Evolutionary conservation across 2,329 filamentous ascomycete species (phyloP).

Genomic region (Zasmidium cellare): DNA sequence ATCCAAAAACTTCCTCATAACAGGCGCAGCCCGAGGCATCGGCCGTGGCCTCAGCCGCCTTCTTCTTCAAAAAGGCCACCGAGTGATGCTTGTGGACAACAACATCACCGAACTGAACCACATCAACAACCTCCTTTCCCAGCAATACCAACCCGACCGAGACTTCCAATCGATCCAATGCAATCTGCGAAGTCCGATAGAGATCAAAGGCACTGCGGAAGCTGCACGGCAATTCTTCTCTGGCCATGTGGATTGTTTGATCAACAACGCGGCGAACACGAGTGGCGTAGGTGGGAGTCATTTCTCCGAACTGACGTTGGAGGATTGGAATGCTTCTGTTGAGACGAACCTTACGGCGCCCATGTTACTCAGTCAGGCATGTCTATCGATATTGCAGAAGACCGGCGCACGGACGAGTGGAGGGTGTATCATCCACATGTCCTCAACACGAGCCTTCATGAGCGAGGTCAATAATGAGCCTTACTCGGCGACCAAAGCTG

Average conservation of each 20-base stretch:
- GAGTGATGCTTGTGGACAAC: slow-evolving; percentile 43
- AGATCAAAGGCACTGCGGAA: slow-evolving; percentile 33
- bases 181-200: slow-evolving; percentile 29
- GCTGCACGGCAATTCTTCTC: slow-evolving; percentile 37
- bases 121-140: slow-evolving; percentile 31
- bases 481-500: slow-evolving; percentile 53
- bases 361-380: slow-evolving; percentile 30
- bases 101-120: slow-evolving; percentile 41
- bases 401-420: slow-evolving; percentile 16
- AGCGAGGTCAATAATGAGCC: slow-evolving; percentile 52
- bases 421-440: slow-evolving; percentile 47
- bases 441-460: slow-evolving; percentile 52
- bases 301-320: slow-evolving; percentile 36
- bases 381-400: slow-evolving; percentile 30
- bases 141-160: slow-evolving; percentile 12
- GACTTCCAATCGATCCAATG: slow-evolving; percentile 26
- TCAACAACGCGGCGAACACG: slow-evolving; percentile 47
- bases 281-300: slow-evolving; percentile 34
- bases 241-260: slow-evolving; percentile 41
- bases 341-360: slow-evolving; percentile 43
- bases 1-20: slow-evolving; percentile 44
- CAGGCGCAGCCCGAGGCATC: slow-evolving; percentile 40
- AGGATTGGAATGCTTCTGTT: slow-evolving; percentile 40
- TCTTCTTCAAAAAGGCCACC: slow-evolving; percentile 41
- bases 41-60: slow-evolving; percentile 39